Evolutionary conservation across 306 rosid species (phyloP).

Genomic region (Castanospermum australe): DNA sequence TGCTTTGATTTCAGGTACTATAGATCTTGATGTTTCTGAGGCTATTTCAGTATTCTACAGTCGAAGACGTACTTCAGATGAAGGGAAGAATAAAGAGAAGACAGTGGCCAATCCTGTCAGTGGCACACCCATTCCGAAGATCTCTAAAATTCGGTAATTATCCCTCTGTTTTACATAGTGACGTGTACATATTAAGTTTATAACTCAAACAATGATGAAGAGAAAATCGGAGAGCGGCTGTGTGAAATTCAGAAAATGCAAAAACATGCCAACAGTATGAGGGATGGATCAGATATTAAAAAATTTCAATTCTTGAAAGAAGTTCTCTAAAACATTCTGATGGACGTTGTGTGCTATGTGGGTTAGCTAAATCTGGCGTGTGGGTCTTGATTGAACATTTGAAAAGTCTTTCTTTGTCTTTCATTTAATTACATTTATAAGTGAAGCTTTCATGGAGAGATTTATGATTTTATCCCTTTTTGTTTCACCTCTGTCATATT

Average conservation of each 20-base stretch:
- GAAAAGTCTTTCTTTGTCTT: neutral
- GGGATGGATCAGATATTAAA: neutral
- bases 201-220: neutral
- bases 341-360: neutral
- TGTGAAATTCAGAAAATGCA: neutral
- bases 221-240: neutral
- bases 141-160: constrained; percentile 31
- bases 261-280: neutral
- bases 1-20: constrained; percentile 31
- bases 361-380: neutral
- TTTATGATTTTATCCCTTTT: neutral
- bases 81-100: constrained; percentile 44
- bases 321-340: neutral
- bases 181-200: neutral
- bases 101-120: constrained; percentile 17
- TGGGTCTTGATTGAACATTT: neutral
- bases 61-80: constrained; percentile 23
- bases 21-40: constrained; percentile 28
- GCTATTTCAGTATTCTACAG: constrained; percentile 42
- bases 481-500: neutral
- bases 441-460: neutral
- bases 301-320: neutral
- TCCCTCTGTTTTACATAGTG: neutral
- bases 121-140: constrained; percentile 33
- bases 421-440: neutral